Percentiles rank a stretch among this genome's conserved stretches.
Conservation (phyloP, 352 stramenopile genomes). For the Elongisporangium undulatum region DNA sequence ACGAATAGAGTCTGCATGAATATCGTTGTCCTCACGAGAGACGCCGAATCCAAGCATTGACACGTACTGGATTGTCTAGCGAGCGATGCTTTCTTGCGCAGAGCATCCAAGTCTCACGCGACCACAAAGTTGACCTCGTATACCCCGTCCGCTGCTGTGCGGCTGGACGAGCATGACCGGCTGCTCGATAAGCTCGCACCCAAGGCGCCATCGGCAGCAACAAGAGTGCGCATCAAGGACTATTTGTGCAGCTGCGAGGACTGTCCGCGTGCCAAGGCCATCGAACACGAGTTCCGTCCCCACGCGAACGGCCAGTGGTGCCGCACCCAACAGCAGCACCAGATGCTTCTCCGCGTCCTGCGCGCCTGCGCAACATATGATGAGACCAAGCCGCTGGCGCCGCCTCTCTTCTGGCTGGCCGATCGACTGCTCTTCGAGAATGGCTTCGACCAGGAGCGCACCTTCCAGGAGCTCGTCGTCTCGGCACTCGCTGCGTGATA, state of each 20-base stretch:
- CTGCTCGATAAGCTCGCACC: background rate
- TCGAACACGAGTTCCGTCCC: constrained; percentile 31
- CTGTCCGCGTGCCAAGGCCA: constrained; percentile 44
- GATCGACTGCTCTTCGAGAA: constrained; percentile 46
- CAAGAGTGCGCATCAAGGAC: constrained; percentile 32
- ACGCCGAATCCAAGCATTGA: background rate
- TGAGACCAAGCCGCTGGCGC: constrained; percentile 44
- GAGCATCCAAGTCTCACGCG: background rate
- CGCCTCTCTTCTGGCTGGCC: constrained; percentile 33
- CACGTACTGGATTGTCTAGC: background rate
- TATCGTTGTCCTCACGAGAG: background rate
- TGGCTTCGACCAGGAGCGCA: constrained; percentile 41
- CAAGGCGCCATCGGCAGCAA: background rate
- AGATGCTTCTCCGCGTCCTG: constrained; percentile 43
- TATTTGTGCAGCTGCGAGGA: constrained; percentile 66
- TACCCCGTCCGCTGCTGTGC: background rate
- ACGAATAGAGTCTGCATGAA: background rate
- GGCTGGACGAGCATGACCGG: background rate
- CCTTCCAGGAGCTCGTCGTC: constrained; percentile 48
- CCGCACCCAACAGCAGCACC: constrained; percentile 13
- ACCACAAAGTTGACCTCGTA: background rate
- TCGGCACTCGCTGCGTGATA: constrained; percentile 4
- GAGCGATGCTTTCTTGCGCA: background rate
- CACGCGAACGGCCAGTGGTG: background rate
- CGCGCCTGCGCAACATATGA: constrained; percentile 67